These are phyloP conservation scores for Trichoderma hamatum DNA, from an alignment of 2,329 filamentous ascomycete species.

Conservation along the genomic window DNA sequence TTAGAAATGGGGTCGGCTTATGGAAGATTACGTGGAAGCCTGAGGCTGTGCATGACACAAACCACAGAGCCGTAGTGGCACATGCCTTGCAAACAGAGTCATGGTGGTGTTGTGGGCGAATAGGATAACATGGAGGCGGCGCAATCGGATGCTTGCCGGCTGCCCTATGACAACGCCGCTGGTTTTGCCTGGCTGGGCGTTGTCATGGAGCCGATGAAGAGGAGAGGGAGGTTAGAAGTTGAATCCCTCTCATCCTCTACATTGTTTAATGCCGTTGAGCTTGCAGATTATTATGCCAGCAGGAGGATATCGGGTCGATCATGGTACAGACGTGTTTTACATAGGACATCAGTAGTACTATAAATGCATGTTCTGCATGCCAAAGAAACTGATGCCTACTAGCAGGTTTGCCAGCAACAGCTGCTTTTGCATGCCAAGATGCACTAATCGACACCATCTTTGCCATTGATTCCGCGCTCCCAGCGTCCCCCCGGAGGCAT, in stretches of 20 bases:
- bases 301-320: background rate
- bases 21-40: constrained; percentile 11
- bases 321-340: background rate
- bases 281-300: background rate
- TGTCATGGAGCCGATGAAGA: background rate
- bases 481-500: background rate
- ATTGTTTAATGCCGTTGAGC: constrained; percentile 6
- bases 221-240: background rate
- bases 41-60: constrained; percentile 30
- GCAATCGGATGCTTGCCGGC: background rate
- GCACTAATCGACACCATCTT: background rate
- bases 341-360: too few species aligned
- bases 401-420: too few species aligned
- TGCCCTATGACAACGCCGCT: background rate
- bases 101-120: background rate
- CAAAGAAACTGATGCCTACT: too few species aligned
- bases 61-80: background rate
- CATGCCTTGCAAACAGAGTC: background rate
- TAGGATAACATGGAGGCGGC: background rate
- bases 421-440: too few species aligned
- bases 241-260: background rate
- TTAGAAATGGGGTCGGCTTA: background rate
- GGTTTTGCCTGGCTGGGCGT: background rate
- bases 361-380: too few species aligned
- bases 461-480: background rate